These are phyloP conservation scores for Macrophomina phaseolina DNA, from an alignment of 2,329 filamentous ascomycete genomes.

Conservation along the genomic window DNA sequence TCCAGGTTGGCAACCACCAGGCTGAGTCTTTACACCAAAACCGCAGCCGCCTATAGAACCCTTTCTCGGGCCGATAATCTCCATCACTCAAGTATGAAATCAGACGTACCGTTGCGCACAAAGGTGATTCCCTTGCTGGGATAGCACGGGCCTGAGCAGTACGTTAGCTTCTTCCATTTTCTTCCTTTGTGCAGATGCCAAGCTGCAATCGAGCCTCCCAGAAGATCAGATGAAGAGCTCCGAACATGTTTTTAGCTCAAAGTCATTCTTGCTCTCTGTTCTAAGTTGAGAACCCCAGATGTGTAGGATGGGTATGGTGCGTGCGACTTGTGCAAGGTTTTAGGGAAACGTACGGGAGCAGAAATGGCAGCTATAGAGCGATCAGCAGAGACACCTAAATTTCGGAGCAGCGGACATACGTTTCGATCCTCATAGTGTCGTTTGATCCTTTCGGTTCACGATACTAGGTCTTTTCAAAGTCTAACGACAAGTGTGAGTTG, in stretches of 20 bases:
- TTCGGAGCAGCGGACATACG: constrained; percentile 22
- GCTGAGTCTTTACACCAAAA: background rate
- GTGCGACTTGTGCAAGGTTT: background rate
- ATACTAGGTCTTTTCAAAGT: background rate
- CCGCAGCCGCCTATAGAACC: background rate
- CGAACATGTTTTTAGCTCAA: background rate
- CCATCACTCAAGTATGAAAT: background rate
- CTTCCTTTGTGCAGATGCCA: background rate
- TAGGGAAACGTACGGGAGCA: constrained; percentile 15
- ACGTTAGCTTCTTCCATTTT: background rate
- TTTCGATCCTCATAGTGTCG: constrained; percentile 45
- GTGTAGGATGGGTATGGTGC: background rate
- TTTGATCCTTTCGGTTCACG: background rate
- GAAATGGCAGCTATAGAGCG: background rate
- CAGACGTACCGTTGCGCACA: constrained; percentile 62
- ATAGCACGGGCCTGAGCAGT: constrained; percentile 52
- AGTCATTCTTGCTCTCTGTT: background rate
- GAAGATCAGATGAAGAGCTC: background rate
- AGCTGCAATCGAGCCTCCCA: background rate
- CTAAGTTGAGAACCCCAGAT: background rate
- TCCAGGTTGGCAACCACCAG: background rate
- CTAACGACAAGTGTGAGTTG: background rate
- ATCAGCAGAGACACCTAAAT: background rate
- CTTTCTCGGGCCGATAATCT: constrained; percentile 11
- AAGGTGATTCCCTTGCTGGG: constrained; percentile 63